Evolutionary conservation across 2,329 filamentous ascomycete genomes (phyloP).

Genomic region (Monosporascus sp.): DNA sequence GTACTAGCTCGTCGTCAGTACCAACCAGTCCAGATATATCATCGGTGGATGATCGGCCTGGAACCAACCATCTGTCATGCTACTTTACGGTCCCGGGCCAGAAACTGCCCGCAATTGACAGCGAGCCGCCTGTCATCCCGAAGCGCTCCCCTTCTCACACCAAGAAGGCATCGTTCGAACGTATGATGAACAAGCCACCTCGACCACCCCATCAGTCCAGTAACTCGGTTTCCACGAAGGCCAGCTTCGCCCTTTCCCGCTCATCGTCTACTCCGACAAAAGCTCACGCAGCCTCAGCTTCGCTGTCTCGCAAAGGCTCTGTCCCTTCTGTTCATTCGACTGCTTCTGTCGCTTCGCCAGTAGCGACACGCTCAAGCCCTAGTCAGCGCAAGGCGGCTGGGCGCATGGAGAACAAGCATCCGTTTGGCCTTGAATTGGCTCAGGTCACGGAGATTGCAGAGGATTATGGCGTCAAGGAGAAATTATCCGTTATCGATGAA

Average conservation of each 20-base stretch:
- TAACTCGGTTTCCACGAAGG: conserved; percentile 49
- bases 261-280: conserved; percentile 52
- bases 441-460: conserved; percentile 91
- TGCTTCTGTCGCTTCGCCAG: conserved; percentile 26
- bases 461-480: conserved; percentile 65
- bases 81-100: conserved; percentile 56
- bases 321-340: conserved; percentile 24
- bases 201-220: conserved; percentile 51
- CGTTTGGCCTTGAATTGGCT: conserved; percentile 84
- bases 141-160: conserved; percentile 79
- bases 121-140: conserved; percentile 63
- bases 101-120: conserved; percentile 35
- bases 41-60: conserved; percentile 45
- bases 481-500: conserved; percentile 60
- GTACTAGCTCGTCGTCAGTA: conserved; percentile 52
- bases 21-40: conserved; percentile 66
- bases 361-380: conserved; percentile 15
- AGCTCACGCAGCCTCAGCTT: conserved; percentile 39
- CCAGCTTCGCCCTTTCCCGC: conserved; percentile 50
- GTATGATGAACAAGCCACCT: conserved; percentile 56
- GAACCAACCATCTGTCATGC: conserved; percentile 62
- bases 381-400: conserved; percentile 23
- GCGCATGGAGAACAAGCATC: conserved; percentile 36
- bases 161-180: conserved; percentile 74
- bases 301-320: conserved; percentile 26